A percentile compares a stretch with the other conserved stretches of the same genome.
Evolutionary conservation across 208 protist genomes (phyloP).

Genomic region (Trypanosoma brucei): DNA sequence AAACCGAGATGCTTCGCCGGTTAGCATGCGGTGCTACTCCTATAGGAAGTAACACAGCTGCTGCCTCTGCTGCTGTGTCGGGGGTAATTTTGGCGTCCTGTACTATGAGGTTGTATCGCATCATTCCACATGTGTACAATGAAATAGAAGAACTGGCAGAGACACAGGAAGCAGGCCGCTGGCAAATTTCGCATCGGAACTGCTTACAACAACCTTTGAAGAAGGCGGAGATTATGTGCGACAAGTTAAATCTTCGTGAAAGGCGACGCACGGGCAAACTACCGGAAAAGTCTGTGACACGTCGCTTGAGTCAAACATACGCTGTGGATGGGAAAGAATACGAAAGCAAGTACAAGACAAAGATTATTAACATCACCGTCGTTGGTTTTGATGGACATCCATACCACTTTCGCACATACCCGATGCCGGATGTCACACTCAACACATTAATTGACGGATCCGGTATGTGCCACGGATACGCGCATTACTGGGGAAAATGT

Average conservation of each 20-base stretch:
- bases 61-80: not conserved
- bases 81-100: not conserved
- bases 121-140: conserved; percentile 78
- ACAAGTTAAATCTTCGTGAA: conserved; percentile 87
- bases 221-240: conserved; percentile 79
- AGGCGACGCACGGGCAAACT: conserved; percentile 64
- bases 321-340: conserved; percentile 72
- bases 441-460: conserved; percentile 89
- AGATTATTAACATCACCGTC: conserved; percentile 85
- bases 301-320: conserved; percentile 77
- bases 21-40: not conserved
- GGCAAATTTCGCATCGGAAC: conserved; percentile 79
- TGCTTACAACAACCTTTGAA: conserved; percentile 83
- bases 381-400: conserved; percentile 85
- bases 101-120: conserved; percentile 51
- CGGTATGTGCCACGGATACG: conserved; percentile 84
- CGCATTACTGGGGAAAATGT: conserved; percentile 80
- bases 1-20: conserved; percentile 28
- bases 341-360: conserved; percentile 71
- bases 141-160: conserved; percentile 88
- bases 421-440: conserved; percentile 89
- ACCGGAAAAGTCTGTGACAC: conserved; percentile 83
- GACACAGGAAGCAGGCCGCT: conserved; percentile 73
- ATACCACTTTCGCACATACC: conserved; percentile 82
- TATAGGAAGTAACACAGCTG: not conserved